phyloP scores from a whole-genome alignment of 2,329 filamentous ascomycete genomes.

The Pyrenochaeta sp. region DNA sequence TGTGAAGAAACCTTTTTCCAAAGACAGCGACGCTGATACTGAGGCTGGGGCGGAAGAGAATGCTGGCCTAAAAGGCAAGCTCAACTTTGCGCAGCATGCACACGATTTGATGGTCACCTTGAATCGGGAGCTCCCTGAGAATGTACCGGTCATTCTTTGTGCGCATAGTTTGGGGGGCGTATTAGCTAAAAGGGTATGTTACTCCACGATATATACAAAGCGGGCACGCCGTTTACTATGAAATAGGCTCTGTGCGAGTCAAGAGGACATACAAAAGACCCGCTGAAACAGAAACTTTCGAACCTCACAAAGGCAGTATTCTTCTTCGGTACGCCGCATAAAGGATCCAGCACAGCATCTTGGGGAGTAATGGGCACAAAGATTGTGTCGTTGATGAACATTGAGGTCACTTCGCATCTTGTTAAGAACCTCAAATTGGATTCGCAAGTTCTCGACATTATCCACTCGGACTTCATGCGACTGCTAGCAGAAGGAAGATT shows the following conservation, averaged over 20 bases:
- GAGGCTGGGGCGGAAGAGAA: neutral
- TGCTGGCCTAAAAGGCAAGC: neutral
- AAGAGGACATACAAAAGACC: conserved; percentile 2
- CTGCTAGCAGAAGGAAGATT: conserved; percentile 5
- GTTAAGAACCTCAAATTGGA: conserved; percentile 8
- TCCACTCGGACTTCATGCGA: conserved; percentile 14
- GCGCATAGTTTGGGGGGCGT: conserved; percentile 13
- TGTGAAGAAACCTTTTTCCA: conserved; percentile 3
- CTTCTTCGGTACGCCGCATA: conserved; percentile 16
- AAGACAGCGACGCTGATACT: neutral
- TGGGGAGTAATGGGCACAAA: conserved; percentile 11
- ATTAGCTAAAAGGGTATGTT: conserved; percentile 6
- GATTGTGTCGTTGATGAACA: conserved; percentile 8
- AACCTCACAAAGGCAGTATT: conserved; percentile 11
- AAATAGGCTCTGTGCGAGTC: conserved; percentile 15
- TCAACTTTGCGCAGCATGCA: conserved; percentile 11
- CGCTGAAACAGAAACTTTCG: conserved; percentile 4
- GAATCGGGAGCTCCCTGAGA: conserved; percentile 8
- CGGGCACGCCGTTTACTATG: too few relatives aligned
- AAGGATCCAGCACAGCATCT: conserved; percentile 5
- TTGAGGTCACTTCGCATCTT: conserved; percentile 7
- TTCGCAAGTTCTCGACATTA: conserved; percentile 9
- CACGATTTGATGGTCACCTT: conserved; percentile 11
- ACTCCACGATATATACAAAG: too few relatives aligned
- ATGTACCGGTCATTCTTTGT: conserved; percentile 11